Percentiles rank a stretch among this genome's conserved stretches.
These are phyloP conservation scores for Taxillus chinensis DNA, from an alignment of 164 flowering plant species.

Conservation along the genomic window DNA sequence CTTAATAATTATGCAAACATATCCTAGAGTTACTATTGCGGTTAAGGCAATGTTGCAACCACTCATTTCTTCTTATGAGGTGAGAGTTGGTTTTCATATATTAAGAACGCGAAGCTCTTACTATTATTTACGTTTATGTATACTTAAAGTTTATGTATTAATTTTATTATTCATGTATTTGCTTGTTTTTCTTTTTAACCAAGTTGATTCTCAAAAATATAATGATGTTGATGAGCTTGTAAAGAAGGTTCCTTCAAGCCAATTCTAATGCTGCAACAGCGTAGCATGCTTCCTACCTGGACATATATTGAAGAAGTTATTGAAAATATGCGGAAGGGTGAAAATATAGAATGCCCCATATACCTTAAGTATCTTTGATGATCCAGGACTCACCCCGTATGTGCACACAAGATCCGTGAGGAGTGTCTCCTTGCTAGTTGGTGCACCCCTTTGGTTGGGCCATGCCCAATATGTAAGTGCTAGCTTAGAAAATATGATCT, in stretches of 20 bases:
- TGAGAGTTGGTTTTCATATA: conserved; percentile 4
- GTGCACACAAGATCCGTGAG: conserved; percentile 75
- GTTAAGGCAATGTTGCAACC: conserved; percentile 75
- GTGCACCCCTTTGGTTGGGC: conserved; percentile 35
- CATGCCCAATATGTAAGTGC: conserved; percentile 64
- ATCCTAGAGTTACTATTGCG: conserved; percentile 80
- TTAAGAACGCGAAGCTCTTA: no score
- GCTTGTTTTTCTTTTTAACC: conserved; percentile 28
- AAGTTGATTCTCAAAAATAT: conserved; percentile 50
- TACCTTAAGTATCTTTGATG: conserved; percentile 73
- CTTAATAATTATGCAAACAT: conserved; percentile 61
- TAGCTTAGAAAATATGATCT: conserved; percentile 40
- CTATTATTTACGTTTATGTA: no score
- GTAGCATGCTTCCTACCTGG: conserved; percentile 25
- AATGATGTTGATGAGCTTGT: conserved; percentile 55
- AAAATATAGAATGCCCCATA: conserved; percentile 67
- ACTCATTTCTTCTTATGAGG: conserved; percentile 89
- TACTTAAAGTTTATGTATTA: background rate
- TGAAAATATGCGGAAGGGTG: conserved; percentile 47
- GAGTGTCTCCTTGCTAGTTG: conserved; percentile 75
- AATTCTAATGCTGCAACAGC: conserved; percentile 13
- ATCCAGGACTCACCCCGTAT: conserved; percentile 62
- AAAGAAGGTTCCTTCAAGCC: conserved; percentile 37
- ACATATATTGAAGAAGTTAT: conserved; percentile 72
- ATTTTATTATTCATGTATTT: background rate